Evolutionary conservation across 78 protist genomes (phyloP), one percentile per base, ranked within the genome.

Genomic region (Guillardia theta): DNA sequence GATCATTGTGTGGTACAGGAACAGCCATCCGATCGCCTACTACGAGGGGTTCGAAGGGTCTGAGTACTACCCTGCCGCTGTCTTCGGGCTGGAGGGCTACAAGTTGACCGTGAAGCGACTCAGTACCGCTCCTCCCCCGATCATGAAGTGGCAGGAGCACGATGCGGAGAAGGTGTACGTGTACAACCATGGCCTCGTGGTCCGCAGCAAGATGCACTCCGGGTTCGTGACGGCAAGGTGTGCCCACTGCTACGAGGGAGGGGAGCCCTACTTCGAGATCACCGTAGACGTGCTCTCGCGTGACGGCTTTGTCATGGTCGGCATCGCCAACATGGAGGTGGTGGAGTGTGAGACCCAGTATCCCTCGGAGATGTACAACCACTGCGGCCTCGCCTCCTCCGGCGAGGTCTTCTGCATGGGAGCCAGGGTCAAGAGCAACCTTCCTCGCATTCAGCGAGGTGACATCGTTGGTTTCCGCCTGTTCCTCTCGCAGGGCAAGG

Each of bases 31-130:
- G 1, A 43, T 70, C 8, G 83, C 46, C 21, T 70, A 36, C 22
- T 70, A 70, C 6, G 83, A 70, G 41, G 83, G 83, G n/a, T 70
- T 70, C 41, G 83, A 70, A 70, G 83, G 83, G 8, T 22, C 83
- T 12, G 12, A 70, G 36, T 43, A 36, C 4, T 70, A 24, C 6
- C 83, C 83, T 4, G n/a, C 46, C 41, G 33, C 36, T 36, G 41
- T 70, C 36, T 24, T 70, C 21, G 83, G 83, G 83, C 41, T 36
- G 10, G 36, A 70, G 83, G 83, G 83, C 10, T 70, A 70, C 41
- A 24, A 70, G 22, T 36, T 33, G 21, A 22, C 45, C 83, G 36
- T 70, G 27, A 33, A 15, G 83, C 83, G 41, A 12, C 46, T 43
- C 4, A 24, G 21, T 6, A 27, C 70, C 70, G 6, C 27, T 30